These are phyloP conservation scores for Cinchona pubescens DNA, from an alignment of 257 asterid genomes.

Conservation along the genomic window DNA sequence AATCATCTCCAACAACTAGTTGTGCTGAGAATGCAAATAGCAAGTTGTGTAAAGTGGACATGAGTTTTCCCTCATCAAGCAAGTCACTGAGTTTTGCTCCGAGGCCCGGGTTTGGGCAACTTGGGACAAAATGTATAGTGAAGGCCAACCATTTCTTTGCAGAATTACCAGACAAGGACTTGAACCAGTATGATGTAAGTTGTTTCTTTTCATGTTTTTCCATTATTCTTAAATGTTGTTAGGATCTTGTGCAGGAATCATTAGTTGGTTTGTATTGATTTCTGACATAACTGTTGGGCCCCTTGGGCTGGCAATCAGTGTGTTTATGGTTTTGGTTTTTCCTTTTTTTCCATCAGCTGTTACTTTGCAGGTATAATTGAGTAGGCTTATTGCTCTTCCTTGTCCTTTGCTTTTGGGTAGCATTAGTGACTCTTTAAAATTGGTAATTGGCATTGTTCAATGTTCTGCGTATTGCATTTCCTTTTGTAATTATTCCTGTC, in stretches of 20 bases:
- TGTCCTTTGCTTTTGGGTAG: conserved; percentile 35
- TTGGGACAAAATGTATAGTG: conserved; percentile 88
- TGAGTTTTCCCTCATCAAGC: conserved; percentile 66
- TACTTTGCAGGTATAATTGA: conserved; percentile 35
- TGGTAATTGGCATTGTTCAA: conserved; percentile 32
- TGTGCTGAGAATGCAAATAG: conserved; percentile 24
- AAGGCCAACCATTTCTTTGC: conserved; percentile 98
- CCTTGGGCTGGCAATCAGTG: conserved; percentile 50
- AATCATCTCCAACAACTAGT: conserved; percentile 26
- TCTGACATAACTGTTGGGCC: conserved; percentile 37
- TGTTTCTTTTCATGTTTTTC: conserved; percentile 16
- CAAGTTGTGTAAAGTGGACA: conserved; percentile 28
- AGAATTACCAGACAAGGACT: conserved; percentile 89
- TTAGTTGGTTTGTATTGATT: conserved; percentile 26
- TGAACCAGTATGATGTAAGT: conserved; percentile 95
- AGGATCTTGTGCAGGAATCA: conserved; percentile 18
- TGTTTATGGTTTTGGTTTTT: conserved; percentile 27
- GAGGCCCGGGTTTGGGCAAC: conserved; percentile 90
- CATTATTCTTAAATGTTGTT: conserved; percentile 14
- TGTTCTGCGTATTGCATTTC: conserved; percentile 20
- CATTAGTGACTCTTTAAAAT: conserved; percentile 41
- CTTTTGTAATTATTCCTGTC: conserved; percentile 15
- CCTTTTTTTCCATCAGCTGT: conserved; percentile 31
- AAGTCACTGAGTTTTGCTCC: conserved; percentile 70
- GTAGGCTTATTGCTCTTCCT: conserved; percentile 20